A percentile compares a stretch with the other conserved stretches of the same genome.
Evolutionary conservation across 257 asterid species (phyloP).

Genomic region (Solanum tarapatanum): DNA sequence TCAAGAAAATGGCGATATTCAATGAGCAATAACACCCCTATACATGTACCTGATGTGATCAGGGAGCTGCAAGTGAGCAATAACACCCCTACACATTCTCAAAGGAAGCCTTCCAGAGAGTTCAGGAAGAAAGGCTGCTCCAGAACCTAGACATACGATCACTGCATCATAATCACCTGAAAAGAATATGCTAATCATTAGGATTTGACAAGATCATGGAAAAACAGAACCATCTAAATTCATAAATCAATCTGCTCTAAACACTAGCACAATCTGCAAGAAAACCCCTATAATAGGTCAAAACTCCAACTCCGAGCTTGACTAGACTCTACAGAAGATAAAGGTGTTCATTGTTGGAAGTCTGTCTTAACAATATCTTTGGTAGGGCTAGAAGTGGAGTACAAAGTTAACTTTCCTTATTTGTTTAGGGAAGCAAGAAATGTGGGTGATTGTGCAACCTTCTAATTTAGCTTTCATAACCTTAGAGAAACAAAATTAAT

Average conservation of each 20-base stretch:
- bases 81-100: conserved; percentile 84
- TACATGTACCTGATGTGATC: conserved; percentile 50
- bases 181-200: conserved; percentile 6
- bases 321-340: neutral
- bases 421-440: neutral
- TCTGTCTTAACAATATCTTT: neutral
- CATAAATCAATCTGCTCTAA: neutral
- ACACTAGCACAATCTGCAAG: neutral
- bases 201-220: neutral
- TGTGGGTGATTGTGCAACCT: neutral
- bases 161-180: conserved; percentile 80
- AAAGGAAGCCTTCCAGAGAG: conserved; percentile 64
- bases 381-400: neutral
- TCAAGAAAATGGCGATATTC: neutral
- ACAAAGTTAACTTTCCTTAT: neutral
- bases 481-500: neutral
- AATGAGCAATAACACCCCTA: conserved; percentile 62
- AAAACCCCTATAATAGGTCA: neutral
- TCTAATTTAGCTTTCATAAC: neutral
- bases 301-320: neutral
- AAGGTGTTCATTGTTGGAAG: neutral
- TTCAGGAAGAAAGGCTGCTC: conserved; percentile 67
- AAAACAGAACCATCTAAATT: neutral
- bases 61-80: conserved; percentile 56
- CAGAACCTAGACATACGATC: conserved; percentile 78